A percentile compares a stretch with the other conserved stretches of the same genome.
phyloP scores from a whole-genome alignment of 1,284 basidiomycete species.

The Ganoderma resinaceum region DNA sequence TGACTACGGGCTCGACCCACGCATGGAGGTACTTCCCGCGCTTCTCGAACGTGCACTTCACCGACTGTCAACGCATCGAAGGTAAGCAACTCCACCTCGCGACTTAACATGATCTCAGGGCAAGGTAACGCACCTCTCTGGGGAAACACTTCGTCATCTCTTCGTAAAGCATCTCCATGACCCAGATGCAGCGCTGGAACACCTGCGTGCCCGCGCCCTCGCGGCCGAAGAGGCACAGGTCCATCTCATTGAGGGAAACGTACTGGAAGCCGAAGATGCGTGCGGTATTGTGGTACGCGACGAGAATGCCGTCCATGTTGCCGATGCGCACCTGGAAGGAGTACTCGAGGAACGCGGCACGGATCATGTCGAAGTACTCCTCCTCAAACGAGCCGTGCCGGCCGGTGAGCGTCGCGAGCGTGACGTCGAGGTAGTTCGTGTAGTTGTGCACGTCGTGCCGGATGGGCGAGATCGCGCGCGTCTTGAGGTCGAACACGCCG shows the following conservation, averaged over 20 bases:
- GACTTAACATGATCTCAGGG: background rate
- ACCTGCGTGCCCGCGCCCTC: conserved; percentile 70
- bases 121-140: conserved; percentile 54
- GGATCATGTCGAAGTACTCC: conserved; percentile 92
- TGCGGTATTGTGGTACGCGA: conserved; percentile 94
- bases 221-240: conserved; percentile 78
- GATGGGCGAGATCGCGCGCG: conserved; percentile 86
- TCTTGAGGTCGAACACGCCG: conserved; percentile 97
- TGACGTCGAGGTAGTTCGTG: conserved; percentile 81
- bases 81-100: background rate
- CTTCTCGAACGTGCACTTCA: conserved; percentile 67
- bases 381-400: conserved; percentile 80
- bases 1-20: conserved; percentile 67
- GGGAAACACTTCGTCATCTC: conserved; percentile 74
- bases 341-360: conserved; percentile 96
- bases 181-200: conserved; percentile 78
- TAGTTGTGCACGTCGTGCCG: conserved; percentile 90
- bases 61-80: conserved; percentile 46
- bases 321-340: conserved; percentile 97
- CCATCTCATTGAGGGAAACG: conserved; percentile 88
- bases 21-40: conserved; percentile 55
- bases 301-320: conserved; percentile 96
- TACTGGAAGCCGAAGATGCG: conserved; percentile 97
- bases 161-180: conserved; percentile 78
- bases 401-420: conserved; percentile 71